A percentile compares a stretch with the other conserved stretches of the same genome.
Evolutionary conservation across 139 green algal species (phyloP).

Genomic region (Diplosphaera chodatii): DNA sequence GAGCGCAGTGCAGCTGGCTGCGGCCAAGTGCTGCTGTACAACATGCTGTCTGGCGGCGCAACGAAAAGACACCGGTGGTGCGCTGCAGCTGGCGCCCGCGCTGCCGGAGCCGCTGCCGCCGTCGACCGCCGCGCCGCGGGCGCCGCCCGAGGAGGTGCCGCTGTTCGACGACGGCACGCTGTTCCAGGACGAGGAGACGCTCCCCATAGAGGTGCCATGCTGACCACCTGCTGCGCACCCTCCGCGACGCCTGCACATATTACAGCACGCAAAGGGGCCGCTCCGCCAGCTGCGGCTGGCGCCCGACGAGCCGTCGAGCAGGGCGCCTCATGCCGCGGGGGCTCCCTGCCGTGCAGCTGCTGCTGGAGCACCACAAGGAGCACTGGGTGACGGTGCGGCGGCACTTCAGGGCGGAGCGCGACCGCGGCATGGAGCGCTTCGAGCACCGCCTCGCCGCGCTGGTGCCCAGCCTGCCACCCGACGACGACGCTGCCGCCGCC

Average conservation of each 20-base stretch:
- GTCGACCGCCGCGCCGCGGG: not conserved
- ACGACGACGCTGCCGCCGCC: not conserved
- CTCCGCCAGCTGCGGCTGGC: too few species aligned
- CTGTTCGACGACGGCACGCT: not conserved
- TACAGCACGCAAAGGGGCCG: too few species aligned
- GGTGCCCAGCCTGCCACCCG: not conserved
- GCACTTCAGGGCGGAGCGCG: slow-evolving; percentile 4
- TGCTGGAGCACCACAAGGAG: slow-evolving; percentile 18
- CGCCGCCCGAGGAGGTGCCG: slow-evolving; percentile 6
- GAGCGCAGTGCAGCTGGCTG: too few species aligned
- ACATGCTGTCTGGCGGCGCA: too few species aligned
- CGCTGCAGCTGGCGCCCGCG: slow-evolving; percentile 7
- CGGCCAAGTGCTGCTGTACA: too few species aligned
- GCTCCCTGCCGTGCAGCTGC: too few species aligned
- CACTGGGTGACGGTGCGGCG: slow-evolving; percentile 19
- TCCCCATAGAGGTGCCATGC: not conserved
- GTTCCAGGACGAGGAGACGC: not conserved
- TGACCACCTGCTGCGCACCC: too few species aligned
- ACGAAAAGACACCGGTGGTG: too few species aligned
- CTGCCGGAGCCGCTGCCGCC: slow-evolving; percentile 16
- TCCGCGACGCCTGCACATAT: too few species aligned
- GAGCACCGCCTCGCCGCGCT: not conserved
- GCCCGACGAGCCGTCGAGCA: too few species aligned
- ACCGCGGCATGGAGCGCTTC: not conserved
- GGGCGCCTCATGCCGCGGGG: too few species aligned